Evolutionary conservation across 257 asterid genomes (phyloP).

Genomic region (Nicotiana obtusifolia): DNA sequence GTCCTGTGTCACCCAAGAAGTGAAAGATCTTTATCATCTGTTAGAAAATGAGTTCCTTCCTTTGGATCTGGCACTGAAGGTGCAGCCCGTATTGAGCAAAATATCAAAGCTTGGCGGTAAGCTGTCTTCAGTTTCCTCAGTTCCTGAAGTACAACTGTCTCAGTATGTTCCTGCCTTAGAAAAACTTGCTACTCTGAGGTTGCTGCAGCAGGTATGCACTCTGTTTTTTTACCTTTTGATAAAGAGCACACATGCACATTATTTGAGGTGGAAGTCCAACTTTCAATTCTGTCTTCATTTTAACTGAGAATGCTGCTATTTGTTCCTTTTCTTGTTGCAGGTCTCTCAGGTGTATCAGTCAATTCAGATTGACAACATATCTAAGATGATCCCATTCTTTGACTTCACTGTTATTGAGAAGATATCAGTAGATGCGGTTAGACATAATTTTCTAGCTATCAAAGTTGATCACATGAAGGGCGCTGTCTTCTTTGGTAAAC

Average conservation of each 20-base stretch:
- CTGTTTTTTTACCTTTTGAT: not conserved
- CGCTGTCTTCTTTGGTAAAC: slow-evolving; percentile 68
- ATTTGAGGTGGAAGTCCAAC: not conserved
- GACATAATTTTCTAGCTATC: slow-evolving; percentile 62
- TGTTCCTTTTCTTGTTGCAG: slow-evolving; percentile 32
- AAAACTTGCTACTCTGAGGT: slow-evolving; percentile 77
- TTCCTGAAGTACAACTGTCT: slow-evolving; percentile 63
- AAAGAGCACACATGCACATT: not conserved
- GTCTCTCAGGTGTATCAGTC: slow-evolving; percentile 83
- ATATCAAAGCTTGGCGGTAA: slow-evolving; percentile 76
- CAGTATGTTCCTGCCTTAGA: slow-evolving; percentile 68
- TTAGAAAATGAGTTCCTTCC: slow-evolving; percentile 75
- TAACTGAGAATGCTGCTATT: not conserved
- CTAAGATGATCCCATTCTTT: slow-evolving; percentile 65
- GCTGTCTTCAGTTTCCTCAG: slow-evolving; percentile 64
- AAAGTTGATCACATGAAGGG: slow-evolving; percentile 74
- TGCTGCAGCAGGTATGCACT: slow-evolving; percentile 66
- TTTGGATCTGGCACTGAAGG: slow-evolving; percentile 63
- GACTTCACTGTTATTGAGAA: slow-evolving; percentile 68
- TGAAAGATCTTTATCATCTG: slow-evolving; percentile 65
- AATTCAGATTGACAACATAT: slow-evolving; percentile 60
- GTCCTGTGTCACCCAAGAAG: slow-evolving; percentile 85
- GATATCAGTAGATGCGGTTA: slow-evolving; percentile 83
- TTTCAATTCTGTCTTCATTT: not conserved
- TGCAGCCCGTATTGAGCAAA: slow-evolving; percentile 56